Conservation (phyloP, 2,329 filamentous ascomycete genomes). For the Diplocarpon mali region DNA sequence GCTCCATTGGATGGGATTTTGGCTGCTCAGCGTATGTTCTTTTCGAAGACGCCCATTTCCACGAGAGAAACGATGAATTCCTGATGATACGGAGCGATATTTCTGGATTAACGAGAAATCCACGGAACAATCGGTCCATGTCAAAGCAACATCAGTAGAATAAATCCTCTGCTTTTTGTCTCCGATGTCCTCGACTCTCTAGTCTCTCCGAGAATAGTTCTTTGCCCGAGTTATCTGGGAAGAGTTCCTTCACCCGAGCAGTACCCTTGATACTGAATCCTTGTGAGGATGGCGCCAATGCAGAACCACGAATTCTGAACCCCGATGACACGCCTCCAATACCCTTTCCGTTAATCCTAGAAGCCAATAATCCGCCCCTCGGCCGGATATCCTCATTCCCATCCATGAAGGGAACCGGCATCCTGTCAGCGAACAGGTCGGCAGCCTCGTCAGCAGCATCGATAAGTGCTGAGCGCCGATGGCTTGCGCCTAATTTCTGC, state of each 20-base stretch:
- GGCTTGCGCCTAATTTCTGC: conserved; percentile 30
- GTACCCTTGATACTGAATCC: conserved; percentile 59
- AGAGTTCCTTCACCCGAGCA: conserved; percentile 53
- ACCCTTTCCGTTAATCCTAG: conserved; percentile 19
- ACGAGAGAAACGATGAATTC: no score
- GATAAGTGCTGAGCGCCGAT: conserved; percentile 38
- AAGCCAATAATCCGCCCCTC: conserved; percentile 12
- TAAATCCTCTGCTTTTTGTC: conserved; percentile 62
- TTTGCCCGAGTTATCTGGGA: conserved; percentile 56
- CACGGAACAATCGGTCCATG: no score
- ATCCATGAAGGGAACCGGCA: conserved; percentile 39
- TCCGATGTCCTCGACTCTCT: conserved; percentile 44
- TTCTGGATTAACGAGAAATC: no score
- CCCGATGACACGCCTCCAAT: conserved; percentile 16
- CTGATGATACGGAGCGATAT: no score
- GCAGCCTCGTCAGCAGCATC: conserved; percentile 45
- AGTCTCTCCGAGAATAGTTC: conserved; percentile 56
- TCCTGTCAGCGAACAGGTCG: conserved; percentile 38
- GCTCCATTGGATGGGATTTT: no score
- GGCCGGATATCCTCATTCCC: conserved; percentile 27
- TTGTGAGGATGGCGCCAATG: conserved; percentile 32
- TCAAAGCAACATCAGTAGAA: conserved; percentile 41
- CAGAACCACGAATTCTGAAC: conserved; percentile 52
- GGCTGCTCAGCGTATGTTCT: no score
- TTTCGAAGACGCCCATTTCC: no score